Percentiles rank a stretch among this genome's conserved stretches.
Evolutionary conservation across 306 rosid genomes (phyloP).

Genomic region (Abrus pulchellus): DNA sequence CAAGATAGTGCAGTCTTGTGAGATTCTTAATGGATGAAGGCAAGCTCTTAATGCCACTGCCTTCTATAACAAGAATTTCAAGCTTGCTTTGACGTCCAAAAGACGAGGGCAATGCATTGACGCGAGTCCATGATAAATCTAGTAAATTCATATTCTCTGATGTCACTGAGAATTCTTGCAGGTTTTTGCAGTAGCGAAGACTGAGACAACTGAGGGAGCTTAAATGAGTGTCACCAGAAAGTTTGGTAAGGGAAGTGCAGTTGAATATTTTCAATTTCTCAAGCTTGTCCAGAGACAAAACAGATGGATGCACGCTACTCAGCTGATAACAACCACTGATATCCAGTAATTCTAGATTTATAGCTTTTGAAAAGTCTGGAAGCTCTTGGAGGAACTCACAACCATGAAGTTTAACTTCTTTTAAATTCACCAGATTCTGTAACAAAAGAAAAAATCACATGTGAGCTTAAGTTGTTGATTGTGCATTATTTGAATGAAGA

Average conservation of each 20-base stretch:
- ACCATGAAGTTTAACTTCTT: not conserved
- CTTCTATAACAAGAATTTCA: not conserved
- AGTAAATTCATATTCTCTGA: not conserved
- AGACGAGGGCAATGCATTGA: not conserved
- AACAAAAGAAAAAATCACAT: not conserved
- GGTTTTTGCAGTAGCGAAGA: not conserved
- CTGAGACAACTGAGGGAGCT: not conserved
- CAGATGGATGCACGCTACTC: not conserved
- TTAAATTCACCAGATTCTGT: constrained; percentile 2
- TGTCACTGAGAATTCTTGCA: not conserved
- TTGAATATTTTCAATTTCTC: not conserved
- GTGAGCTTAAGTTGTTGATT: not conserved
- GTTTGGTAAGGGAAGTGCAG: not conserved
- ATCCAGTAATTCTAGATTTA: not conserved
- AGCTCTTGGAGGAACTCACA: not conserved
- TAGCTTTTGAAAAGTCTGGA: not conserved
- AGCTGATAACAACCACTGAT: not conserved
- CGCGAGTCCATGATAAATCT: not conserved
- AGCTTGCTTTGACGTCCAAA: not conserved
- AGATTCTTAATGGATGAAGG: not conserved
- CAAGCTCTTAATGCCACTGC: not conserved
- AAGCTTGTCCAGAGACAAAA: not conserved
- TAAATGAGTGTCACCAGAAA: not conserved
- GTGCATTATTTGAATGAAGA: not conserved
- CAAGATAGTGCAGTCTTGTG: not conserved